These are phyloP conservation scores for Ustilago sp. DNA, from an alignment of 1,284 basidiomycete species.

Conservation along the genomic window DNA sequence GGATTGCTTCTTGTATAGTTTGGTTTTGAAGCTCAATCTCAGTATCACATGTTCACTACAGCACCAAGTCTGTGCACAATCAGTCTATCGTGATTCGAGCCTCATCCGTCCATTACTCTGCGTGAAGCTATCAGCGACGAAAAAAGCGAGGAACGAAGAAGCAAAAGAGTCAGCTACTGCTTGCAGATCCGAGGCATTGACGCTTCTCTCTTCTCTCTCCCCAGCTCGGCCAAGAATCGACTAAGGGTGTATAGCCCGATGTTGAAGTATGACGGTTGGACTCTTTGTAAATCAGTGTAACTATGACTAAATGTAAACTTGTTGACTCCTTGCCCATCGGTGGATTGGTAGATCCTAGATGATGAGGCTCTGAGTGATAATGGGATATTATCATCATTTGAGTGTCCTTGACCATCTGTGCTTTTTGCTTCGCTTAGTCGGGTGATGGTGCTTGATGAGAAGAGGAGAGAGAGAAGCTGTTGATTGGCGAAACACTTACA, in stretches of 20 bases:
- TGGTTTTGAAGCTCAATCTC: neutral
- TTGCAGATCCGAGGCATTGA: neutral
- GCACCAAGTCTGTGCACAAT: no score
- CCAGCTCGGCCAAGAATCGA: no score
- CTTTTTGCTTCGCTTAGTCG: no score
- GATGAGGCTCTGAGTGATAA: slow-evolving; percentile 35
- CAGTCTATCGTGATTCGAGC: no score
- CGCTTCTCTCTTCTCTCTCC: neutral
- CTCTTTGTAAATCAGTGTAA: slow-evolving; percentile 37
- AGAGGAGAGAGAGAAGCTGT: neutral
- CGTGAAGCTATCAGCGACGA: neutral
- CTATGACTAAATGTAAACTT: slow-evolving; percentile 43
- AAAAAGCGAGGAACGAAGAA: neutral
- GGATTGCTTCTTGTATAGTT: slow-evolving; percentile 4
- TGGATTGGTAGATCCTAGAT: slow-evolving; percentile 34
- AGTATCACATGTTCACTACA: no score
- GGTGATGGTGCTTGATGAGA: no score
- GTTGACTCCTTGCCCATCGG: slow-evolving; percentile 30
- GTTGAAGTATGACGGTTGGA: neutral
- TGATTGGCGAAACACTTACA: no score
- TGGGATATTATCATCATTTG: slow-evolving; percentile 47
- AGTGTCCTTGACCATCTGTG: neutral
- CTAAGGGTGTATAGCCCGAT: no score
- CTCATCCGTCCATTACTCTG: no score
- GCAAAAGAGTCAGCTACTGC: slow-evolving; percentile 2